phyloP scores from a whole-genome alignment of 257 asterid genomes.

The Oldenlandia corymbosa region DNA sequence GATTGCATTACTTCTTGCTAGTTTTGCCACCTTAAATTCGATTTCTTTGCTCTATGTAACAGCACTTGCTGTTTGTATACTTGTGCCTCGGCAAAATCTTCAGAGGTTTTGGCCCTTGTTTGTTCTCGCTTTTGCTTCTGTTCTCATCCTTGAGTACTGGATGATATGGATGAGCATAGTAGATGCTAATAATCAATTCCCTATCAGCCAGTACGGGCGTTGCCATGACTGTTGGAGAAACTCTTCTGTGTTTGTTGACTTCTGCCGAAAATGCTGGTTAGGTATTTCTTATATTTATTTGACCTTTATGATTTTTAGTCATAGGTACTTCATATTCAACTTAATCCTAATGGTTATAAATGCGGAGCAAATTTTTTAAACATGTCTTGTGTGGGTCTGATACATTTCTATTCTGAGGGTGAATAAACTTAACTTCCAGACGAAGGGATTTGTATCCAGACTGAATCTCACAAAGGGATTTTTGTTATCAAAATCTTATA shows the following conservation, averaged over 20 bases:
- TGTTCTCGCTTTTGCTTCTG: slow-evolving; percentile 62
- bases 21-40: slow-evolving; percentile 84
- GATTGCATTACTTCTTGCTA: slow-evolving; percentile 76
- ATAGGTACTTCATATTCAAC: neutral
- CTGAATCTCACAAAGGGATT: too few species aligned
- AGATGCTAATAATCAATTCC: slow-evolving; percentile 34
- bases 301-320: neutral
- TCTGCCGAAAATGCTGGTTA: slow-evolving; percentile 79
- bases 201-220: slow-evolving; percentile 26
- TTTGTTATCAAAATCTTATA: neutral
- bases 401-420: neutral
- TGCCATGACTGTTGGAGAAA: slow-evolving; percentile 93
- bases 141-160: slow-evolving; percentile 74
- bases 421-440: too few species aligned
- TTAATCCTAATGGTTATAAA: neutral
- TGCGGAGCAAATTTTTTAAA: neutral
- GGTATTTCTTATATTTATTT: slow-evolving; percentile 36
- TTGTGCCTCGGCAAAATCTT: slow-evolving; percentile 60
- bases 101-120: slow-evolving; percentile 76
- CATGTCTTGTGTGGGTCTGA: neutral
- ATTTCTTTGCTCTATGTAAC: slow-evolving; percentile 68
- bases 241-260: slow-evolving; percentile 46
- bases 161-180: slow-evolving; percentile 69
- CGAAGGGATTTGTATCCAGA: too few species aligned
- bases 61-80: slow-evolving; percentile 77